Conservation (phyloP, 208 protist species). For the Trypanosoma mega region DNA sequence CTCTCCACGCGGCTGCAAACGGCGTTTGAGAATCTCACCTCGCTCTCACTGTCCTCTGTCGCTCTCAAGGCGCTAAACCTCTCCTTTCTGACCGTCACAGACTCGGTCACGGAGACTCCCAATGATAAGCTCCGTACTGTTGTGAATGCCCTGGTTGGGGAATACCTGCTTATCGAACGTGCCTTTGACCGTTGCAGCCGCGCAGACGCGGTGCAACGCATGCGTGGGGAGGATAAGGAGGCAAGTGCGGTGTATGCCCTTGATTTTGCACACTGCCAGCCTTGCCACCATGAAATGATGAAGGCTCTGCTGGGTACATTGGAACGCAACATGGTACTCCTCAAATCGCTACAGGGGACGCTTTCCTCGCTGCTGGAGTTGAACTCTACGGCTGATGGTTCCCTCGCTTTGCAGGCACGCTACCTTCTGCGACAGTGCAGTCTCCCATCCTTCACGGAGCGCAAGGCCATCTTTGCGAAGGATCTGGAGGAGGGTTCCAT, state of each 20-base stretch:
- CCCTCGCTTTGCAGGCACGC: slow-evolving; percentile 63
- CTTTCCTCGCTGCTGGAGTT: slow-evolving; percentile 55
- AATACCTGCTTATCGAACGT: slow-evolving; percentile 72
- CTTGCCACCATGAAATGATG: slow-evolving; percentile 69
- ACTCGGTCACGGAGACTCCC: slow-evolving; percentile 33
- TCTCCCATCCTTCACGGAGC: slow-evolving; percentile 71
- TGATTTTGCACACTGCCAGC: slow-evolving; percentile 79
- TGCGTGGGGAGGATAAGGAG: slow-evolving; percentile 42
- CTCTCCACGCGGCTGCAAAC: slow-evolving; percentile 46
- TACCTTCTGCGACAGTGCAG: slow-evolving; percentile 71
- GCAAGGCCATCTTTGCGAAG: slow-evolving; percentile 60
- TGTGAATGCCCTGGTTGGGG: slow-evolving; percentile 54
- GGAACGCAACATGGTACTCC: slow-evolving; percentile 51
- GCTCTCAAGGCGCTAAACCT: slow-evolving; percentile 48
- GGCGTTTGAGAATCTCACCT: slow-evolving; percentile 63
- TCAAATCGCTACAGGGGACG: slow-evolving; percentile 54
- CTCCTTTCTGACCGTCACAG: slow-evolving; percentile 36
- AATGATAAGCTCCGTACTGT: slow-evolving; percentile 63
- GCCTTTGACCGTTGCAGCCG: slow-evolving; percentile 61
- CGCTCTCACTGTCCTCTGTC: slow-evolving; percentile 66
- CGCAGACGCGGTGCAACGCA: slow-evolving; percentile 65
- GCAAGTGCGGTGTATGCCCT: slow-evolving; percentile 36
- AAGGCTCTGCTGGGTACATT: slow-evolving; percentile 53
- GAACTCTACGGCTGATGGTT: slow-evolving; percentile 51
- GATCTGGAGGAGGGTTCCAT: slow-evolving; percentile 57